Conservation (phyloP, 257 asterid species). For the Cinchona pubescens region DNA sequence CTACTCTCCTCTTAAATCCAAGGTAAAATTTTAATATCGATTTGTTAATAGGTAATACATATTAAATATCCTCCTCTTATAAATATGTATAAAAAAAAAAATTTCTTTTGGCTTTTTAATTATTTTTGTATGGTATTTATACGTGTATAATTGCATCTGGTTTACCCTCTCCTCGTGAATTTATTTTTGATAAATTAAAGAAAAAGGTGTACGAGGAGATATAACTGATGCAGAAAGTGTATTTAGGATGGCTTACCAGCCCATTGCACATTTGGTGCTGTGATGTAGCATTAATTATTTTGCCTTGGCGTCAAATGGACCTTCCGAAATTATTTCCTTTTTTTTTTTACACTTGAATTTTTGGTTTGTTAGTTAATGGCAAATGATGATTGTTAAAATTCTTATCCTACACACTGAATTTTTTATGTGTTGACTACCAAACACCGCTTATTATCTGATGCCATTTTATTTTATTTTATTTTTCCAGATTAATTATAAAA, state of each 20-base stretch:
- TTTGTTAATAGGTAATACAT: no score
- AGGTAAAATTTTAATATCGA: not conserved
- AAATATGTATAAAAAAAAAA: no score
- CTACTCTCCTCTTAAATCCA: not conserved
- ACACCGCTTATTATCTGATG: constrained; percentile 88
- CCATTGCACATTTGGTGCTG: constrained; percentile 47
- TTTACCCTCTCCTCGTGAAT: constrained; percentile 64
- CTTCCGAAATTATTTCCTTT: constrained; percentile 38
- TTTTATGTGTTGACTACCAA: constrained; percentile 45
- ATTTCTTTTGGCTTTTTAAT: not conserved
- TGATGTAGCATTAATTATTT: constrained; percentile 21
- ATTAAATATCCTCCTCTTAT: no score
- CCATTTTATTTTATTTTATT: constrained; percentile 14
- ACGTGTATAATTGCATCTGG: constrained; percentile 50
- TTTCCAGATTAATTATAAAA: not conserved
- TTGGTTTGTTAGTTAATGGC: constrained; percentile 23
- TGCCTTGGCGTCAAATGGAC: constrained; percentile 79
- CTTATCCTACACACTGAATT: constrained; percentile 65
- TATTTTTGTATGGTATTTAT: not conserved
- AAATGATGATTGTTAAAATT: constrained; percentile 38
- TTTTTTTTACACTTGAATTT: not conserved
- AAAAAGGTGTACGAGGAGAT: constrained; percentile 50
- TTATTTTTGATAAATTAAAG: not conserved
- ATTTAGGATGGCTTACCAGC: constrained; percentile 77
- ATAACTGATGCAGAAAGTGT: constrained; percentile 57